Base-by-base conservation (phyloP, 1,284 basidiomycete species). In the Melampsora larici-populina region DNA sequence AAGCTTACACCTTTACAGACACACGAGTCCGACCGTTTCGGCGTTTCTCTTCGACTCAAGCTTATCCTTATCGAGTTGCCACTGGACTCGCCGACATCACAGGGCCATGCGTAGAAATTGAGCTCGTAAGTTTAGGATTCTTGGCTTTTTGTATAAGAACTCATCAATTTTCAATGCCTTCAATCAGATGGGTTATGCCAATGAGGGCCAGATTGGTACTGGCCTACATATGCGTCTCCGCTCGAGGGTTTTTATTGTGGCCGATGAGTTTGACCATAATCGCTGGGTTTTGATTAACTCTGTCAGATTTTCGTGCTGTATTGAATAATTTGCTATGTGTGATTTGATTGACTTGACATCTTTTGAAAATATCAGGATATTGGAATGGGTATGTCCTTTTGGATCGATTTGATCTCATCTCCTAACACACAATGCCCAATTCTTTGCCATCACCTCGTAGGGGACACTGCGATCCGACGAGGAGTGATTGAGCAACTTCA, bases 181-280 rank as follows among this genome's bases (percentile, higher is more conserved):
- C 66, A 79, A 73, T 68, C 76, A 60, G 78, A 81, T 91, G 90
- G 91, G 91, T 7, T 93, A 92, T 82, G 91, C 91, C 0, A 87
- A 85, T 18, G 82, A 89, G 13, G 83, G 86, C 0, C 92, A 93
- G 82, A 89, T 88, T 1, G 90, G 90, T 82, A 91, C 89, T 0
- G 91, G 92, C 4, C 85, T 93, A 72, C 90, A 92, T 83, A 90
- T 92, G 89, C 87, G 91, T 31, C 88, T 91, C 82, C 88, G 90
- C 64, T 89, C 89, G 80, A 88, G 92, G 17, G 91, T 90, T 0
- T 93, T 90, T 84, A 89, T 92, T 80, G 85, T 93, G 49, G 91
- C 90, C 18, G 89, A 90, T 74, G 84, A 88, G 36, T 84, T 87
- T 63, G 84, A 89, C 1, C 84, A 86, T 49, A 87, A 89, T 74